phyloP scores from a whole-genome alignment of 441 rosid genomes.

The Omphalea diandra region DNA sequence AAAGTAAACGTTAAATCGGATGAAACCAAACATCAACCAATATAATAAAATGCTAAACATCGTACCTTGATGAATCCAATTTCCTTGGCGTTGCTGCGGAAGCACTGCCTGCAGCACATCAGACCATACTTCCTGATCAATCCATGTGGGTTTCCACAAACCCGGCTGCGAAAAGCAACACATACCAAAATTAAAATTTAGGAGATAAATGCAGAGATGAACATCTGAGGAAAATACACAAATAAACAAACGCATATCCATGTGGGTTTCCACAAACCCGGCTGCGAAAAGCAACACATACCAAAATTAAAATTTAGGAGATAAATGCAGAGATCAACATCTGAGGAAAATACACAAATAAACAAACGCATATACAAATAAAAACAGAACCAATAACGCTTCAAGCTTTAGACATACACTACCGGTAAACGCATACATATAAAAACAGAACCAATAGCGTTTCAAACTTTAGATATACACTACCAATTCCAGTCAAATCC shows the following conservation, averaged over 20 bases:
- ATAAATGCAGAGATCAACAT: not conserved
- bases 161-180: constrained; percentile 49
- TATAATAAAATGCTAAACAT: not conserved
- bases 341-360: too few species aligned
- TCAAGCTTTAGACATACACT: too few species aligned
- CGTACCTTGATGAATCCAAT: constrained; percentile 81
- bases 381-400: too few species aligned
- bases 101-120: constrained; percentile 89
- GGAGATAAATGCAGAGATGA: not conserved
- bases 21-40: not conserved
- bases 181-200: not conserved
- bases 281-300: too few species aligned
- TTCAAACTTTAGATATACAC: too few species aligned
- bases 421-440: too few species aligned
- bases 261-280: too few species aligned
- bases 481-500: too few species aligned
- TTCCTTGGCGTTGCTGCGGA: constrained; percentile 85
- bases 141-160: constrained; percentile 82
- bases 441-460: not conserved
- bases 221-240: too few species aligned
- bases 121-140: constrained; percentile 78
- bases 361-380: not conserved
- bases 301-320: not conserved
- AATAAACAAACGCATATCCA: too few species aligned
- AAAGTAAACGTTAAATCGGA: not conserved